Percentiles rank a stretch among this genome's conserved stretches.
These are phyloP conservation scores for Saccharomycopsis sp. DNA, from an alignment of 805 yeast genomes.

Conservation along the genomic window DNA sequence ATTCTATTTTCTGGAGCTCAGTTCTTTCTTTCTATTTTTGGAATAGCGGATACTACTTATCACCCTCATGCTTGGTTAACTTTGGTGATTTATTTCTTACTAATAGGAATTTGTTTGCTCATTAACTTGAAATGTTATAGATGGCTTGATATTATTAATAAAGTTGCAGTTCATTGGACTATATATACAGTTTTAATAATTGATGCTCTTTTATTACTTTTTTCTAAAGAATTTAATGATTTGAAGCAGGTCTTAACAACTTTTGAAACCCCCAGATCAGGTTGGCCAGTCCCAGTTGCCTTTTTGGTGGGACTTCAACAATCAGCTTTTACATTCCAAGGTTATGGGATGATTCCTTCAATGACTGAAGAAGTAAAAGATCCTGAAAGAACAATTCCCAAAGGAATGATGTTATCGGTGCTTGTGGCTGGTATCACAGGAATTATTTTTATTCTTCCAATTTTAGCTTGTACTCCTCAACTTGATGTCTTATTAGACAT, in stretches of 20 bases:
- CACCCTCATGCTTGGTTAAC: slow-evolving; percentile 47
- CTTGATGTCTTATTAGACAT: slow-evolving; percentile 42
- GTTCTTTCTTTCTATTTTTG: slow-evolving; percentile 55
- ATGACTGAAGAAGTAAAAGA: slow-evolving; percentile 72
- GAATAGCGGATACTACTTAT: slow-evolving; percentile 48
- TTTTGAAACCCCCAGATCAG: slow-evolving; percentile 64
- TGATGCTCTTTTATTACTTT: slow-evolving; percentile 47
- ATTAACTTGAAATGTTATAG: slow-evolving; percentile 52
- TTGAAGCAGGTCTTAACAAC: slow-evolving; percentile 48
- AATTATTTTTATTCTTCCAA: slow-evolving; percentile 58
- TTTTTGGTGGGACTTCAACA: slow-evolving; percentile 72
- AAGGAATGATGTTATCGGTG: slow-evolving; percentile 60
- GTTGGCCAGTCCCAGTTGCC: slow-evolving; percentile 64
- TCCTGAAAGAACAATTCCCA: slow-evolving; percentile 68
- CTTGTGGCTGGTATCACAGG: slow-evolving; percentile 59
- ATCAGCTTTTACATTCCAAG: slow-evolving; percentile 70
- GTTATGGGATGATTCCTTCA: slow-evolving; percentile 73
- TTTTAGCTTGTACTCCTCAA: slow-evolving; percentile 64
- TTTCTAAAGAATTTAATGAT: slow-evolving; percentile 52
- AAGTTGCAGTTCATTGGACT: slow-evolving; percentile 66
- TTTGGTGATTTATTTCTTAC: slow-evolving; percentile 42
- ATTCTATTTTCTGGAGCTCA: slow-evolving; percentile 71
- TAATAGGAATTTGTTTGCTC: slow-evolving; percentile 50
- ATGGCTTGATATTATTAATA: slow-evolving; percentile 52
- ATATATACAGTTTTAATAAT: slow-evolving; percentile 58